Evolutionary conservation across 441 rosid genomes (phyloP), one percentile per base, ranked within the genome.

Genomic region (Iberis amara): DNA sequence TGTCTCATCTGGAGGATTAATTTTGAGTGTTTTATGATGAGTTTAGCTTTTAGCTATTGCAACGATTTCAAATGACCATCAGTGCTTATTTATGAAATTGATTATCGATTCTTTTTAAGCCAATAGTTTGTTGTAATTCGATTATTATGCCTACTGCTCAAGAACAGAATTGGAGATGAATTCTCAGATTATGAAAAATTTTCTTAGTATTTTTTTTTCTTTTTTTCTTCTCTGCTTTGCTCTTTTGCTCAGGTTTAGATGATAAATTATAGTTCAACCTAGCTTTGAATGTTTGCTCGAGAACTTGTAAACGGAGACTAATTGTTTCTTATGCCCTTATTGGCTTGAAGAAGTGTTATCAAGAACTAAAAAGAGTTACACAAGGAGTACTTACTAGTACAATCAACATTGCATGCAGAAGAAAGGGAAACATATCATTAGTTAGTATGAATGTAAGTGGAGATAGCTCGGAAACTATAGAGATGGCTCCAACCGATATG

Each of bases 401-500:
- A 57, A 37, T 28, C 28, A 46, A 40, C 65, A 43, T 72, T 57
- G 64, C 13, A 38, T 69, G 63, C 78, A 68, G 79, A 72, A 73
- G 50, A 32, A 73, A 60, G 37, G 13, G 64, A 10, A 43, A 42
- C 4, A 48, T 44, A 10, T 58, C 54, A 58, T 21, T 57, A 36
- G 46, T 69, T 41, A 79, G 52, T 66, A 80, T 79, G 94, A 65
- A 52, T 52, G 62, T 49, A 44, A 54, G 56, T 47, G 71, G 66
- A 48, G 75, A 55, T 23, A 55, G 64, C 60, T 53, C 42, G 4
- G 72, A 67, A n/a, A 43, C 70, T 51, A 40, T 65, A 7, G 80
- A 71, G 48, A 71, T 53, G 15, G 50, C 11, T 23, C 52, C 77
- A 0, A 74, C 75, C 18, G 55, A 74, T 32, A 87, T 87, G 95